Conservation (phyloP, 1,284 basidiomycete genomes). For the Microstroma glucosiphilum region DNA sequence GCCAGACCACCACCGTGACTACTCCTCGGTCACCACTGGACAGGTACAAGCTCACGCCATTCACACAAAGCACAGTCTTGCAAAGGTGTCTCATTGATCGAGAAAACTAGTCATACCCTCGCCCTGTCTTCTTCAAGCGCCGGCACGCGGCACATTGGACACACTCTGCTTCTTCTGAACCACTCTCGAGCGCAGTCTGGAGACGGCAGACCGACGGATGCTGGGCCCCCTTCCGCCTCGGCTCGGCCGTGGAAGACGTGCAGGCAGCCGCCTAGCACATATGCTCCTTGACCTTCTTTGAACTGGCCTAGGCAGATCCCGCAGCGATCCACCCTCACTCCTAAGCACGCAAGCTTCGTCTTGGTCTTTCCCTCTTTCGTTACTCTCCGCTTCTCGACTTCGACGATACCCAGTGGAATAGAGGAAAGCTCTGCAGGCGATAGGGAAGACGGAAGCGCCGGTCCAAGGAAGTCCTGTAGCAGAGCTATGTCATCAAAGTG, state of each 20-base stretch:
- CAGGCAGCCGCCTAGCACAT: slow-evolving; percentile 62
- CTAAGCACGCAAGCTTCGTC: slow-evolving; percentile 68
- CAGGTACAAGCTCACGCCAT: too few relatives aligned
- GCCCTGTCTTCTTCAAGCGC: neutral
- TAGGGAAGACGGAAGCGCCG: slow-evolving; percentile 52
- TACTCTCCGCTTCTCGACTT: slow-evolving; percentile 62
- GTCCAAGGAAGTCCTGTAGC: slow-evolving; percentile 63
- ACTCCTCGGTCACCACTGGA: too few relatives aligned
- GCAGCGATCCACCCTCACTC: slow-evolving; percentile 68
- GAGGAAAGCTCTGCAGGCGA: slow-evolving; percentile 42
- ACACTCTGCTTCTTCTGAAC: slow-evolving; percentile 4
- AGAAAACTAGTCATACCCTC: too few relatives aligned
- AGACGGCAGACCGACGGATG: neutral
- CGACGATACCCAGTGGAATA: slow-evolving; percentile 61
- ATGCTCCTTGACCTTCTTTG: slow-evolving; percentile 59
- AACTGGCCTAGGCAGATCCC: slow-evolving; percentile 73
- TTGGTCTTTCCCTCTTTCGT: slow-evolving; percentile 68
- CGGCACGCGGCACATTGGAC: neutral
- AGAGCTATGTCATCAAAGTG: slow-evolving; percentile 55
- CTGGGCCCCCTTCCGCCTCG: neutral
- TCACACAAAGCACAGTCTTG: too few relatives aligned
- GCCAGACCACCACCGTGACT: too few relatives aligned
- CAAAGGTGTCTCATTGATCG: too few relatives aligned
- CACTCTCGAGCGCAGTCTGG: neutral
- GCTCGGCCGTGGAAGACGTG: slow-evolving; percentile 53